These are phyloP conservation scores for Tuber microsphaerosporum DNA, from an alignment of 495 filamentous ascomycete genomes.

Conservation along the genomic window DNA sequence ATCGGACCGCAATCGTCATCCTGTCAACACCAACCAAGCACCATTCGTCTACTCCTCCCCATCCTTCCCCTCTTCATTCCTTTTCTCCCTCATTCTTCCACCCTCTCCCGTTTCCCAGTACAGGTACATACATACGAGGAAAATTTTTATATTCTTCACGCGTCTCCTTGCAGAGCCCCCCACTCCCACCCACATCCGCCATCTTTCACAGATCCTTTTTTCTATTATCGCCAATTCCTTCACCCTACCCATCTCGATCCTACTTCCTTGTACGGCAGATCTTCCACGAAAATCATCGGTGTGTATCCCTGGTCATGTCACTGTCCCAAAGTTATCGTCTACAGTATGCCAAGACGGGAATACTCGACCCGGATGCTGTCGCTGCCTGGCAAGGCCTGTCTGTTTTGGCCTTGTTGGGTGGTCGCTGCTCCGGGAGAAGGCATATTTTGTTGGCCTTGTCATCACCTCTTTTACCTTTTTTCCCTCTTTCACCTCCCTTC, in stretches of 20 bases:
- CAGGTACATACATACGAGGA: background rate
- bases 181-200: background rate
- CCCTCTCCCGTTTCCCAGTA: background rate
- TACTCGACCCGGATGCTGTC: background rate
- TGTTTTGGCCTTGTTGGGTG: background rate
- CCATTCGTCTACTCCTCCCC: conserved; percentile 9
- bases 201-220: background rate
- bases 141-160: background rate
- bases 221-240: background rate
- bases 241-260: background rate
- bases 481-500: background rate
- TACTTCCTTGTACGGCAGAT: background rate
- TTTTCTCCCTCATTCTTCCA: background rate
- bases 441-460: conserved; percentile 1
- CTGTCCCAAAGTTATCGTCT: background rate
- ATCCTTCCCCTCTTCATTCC: conserved; percentile 1
- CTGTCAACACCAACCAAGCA: conserved; percentile 22
- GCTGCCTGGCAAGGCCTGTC: background rate
- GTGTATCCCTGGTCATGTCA: background rate
- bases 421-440: conserved; percentile 1
- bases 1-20: conserved; percentile 30
- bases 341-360: background rate
- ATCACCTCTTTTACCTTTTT: background rate
- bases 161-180: background rate
- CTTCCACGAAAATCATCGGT: background rate